Conservation (phyloP, 257 asterid genomes). For the Capsicum chinense region DNA sequence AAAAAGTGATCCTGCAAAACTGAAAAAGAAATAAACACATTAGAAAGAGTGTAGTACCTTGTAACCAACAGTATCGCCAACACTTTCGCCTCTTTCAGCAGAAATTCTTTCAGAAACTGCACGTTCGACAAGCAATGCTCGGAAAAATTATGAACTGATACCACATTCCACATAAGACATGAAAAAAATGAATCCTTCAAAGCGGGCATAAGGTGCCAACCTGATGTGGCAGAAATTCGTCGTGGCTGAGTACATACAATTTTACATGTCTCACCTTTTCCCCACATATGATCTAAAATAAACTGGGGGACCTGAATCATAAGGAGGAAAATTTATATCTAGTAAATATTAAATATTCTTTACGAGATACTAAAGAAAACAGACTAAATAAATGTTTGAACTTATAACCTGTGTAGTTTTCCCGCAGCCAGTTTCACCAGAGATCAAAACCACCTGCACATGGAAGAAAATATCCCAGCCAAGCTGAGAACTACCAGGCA, state of each 20-base stretch:
- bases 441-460: conserved; percentile 83
- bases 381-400: conserved; percentile 29
- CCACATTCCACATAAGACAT: conserved; percentile 7
- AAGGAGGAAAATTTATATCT: conserved; percentile 13
- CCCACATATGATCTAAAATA: conserved; percentile 88
- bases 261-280: conserved; percentile 81
- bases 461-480: conserved; percentile 21
- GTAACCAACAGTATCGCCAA: conserved; percentile 91
- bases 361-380: neutral
- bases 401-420: conserved; percentile 84
- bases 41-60: conserved; percentile 60
- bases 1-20: conserved; percentile 7
- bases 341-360: neutral
- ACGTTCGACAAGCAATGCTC: conserved; percentile 30
- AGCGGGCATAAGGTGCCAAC: conserved; percentile 41
- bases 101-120: conserved; percentile 98
- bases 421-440: conserved; percentile 99
- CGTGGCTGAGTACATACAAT: conserved; percentile 94
- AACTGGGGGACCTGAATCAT: conserved; percentile 82
- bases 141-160: neutral
- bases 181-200: conserved; percentile 25
- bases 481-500: conserved; percentile 17
- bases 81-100: conserved; percentile 85
- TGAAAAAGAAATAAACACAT: conserved; percentile 23
- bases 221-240: conserved; percentile 93